Percentiles rank a stretch among this genome's conserved stretches.
These are phyloP conservation scores for Limtongia smithiae DNA, from an alignment of 805 yeast genomes.

Conservation along the genomic window DNA sequence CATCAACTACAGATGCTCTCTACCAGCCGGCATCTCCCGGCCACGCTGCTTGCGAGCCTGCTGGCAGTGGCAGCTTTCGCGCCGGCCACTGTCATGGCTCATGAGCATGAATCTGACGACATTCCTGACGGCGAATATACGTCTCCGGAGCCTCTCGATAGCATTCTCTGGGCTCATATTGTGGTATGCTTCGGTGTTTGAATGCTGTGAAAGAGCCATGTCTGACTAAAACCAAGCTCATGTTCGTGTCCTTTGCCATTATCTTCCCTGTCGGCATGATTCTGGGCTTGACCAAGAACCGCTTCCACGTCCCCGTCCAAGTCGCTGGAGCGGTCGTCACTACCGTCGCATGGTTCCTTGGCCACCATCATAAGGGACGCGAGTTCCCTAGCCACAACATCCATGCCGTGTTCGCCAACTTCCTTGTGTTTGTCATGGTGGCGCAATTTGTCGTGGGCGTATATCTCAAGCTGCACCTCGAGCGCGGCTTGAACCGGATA, in stretches of 20 bases:
- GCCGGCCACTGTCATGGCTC: slow-evolving; percentile 12
- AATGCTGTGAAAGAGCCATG: background rate
- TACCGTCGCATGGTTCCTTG: slow-evolving; percentile 41
- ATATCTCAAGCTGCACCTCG: slow-evolving; percentile 39
- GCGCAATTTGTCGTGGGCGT: slow-evolving; percentile 39
- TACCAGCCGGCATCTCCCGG: background rate
- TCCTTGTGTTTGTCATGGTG: slow-evolving; percentile 36
- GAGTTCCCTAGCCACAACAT: slow-evolving; percentile 37
- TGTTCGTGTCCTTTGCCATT: slow-evolving; percentile 40
- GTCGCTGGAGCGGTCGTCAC: slow-evolving; percentile 37
- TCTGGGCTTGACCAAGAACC: slow-evolving; percentile 39
- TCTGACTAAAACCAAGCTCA: slow-evolving; percentile 26
- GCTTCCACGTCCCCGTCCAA: slow-evolving; percentile 41
- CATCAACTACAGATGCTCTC: no score
- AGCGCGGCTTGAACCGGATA: slow-evolving; percentile 37
- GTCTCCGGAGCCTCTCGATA: slow-evolving; percentile 31
- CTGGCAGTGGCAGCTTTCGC: background rate
- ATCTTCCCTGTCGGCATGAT: slow-evolving; percentile 43
- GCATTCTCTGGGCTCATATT: slow-evolving; percentile 36
- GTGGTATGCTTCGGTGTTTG: slow-evolving; percentile 12
- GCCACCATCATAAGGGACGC: slow-evolving; percentile 41
- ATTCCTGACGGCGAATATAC: slow-evolving; percentile 31
- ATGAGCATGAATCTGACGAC: slow-evolving; percentile 30
- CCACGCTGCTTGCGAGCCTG: background rate
- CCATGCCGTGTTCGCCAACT: slow-evolving; percentile 39